phyloP scores from a whole-genome alignment of 352 stramenopile genomes.

The Thraustochytrium sp. region DNA sequence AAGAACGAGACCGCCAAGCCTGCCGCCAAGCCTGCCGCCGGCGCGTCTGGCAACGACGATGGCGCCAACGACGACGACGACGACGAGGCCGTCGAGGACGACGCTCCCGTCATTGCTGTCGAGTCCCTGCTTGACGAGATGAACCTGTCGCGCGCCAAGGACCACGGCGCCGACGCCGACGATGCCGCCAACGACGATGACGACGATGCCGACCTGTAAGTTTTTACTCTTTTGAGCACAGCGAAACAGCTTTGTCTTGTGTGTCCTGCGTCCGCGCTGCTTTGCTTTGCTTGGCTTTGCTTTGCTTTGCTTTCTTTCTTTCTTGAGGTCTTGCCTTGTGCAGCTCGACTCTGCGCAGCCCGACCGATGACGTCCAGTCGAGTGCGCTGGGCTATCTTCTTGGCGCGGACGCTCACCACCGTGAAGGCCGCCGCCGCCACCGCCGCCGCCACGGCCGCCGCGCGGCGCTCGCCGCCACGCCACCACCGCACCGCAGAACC shows the following conservation, averaged over 20 bases:
- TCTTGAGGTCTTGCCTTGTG: background rate
- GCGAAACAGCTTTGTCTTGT: background rate
- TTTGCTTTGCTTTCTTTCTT: background rate
- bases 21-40: background rate
- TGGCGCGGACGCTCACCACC: too few species aligned
- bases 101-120: slow-evolving; percentile 2
- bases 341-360: background rate
- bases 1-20: background rate
- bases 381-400: background rate
- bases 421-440: too few species aligned
- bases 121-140: slow-evolving; percentile 39
- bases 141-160: background rate
- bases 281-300: too few species aligned
- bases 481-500: too few species aligned
- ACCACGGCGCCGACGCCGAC: background rate
- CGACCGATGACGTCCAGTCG: background rate
- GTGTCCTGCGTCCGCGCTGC: background rate
- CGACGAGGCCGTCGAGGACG: slow-evolving; percentile 20
- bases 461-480: too few species aligned
- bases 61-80: slow-evolving; percentile 14
- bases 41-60: background rate
- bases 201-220: background rate
- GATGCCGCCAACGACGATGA: background rate
- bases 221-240: background rate
- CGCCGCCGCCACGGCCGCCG: too few species aligned